phyloP scores from a whole-genome alignment of 2,329 filamentous ascomycete genomes.

The Tolypocladium guangdongense region DNA sequence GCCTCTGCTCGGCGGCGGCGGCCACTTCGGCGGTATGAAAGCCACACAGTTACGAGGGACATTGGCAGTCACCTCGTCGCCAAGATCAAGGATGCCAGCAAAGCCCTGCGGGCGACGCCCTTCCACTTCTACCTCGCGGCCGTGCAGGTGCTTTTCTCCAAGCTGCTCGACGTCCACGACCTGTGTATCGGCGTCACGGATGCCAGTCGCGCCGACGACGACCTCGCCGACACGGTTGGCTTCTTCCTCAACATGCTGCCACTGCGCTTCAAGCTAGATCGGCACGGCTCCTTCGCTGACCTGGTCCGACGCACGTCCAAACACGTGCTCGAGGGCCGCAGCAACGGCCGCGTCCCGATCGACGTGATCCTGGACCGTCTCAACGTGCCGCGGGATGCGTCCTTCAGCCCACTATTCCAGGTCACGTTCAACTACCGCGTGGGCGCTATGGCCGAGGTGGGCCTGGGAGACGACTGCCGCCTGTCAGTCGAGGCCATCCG shows the following conservation, averaged over 20 bases:
- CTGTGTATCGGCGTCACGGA: conserved; percentile 35
- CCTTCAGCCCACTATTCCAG: conserved; percentile 34
- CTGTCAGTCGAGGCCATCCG: conserved; percentile 10
- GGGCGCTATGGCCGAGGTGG: conserved; percentile 13
- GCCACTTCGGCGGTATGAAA: not conserved
- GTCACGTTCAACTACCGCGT: conserved; percentile 34
- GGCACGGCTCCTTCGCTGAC: conserved; percentile 10
- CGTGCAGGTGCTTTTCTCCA: conserved; percentile 21
- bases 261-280: conserved; percentile 20
- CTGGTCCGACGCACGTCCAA: conserved; percentile 10
- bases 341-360: conserved; percentile 31
- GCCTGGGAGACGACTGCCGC: conserved; percentile 9
- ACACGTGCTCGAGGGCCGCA: conserved; percentile 17
- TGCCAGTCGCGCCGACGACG: conserved; percentile 10
- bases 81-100: conserved; percentile 7
- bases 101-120: conserved; percentile 8
- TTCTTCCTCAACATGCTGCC: conserved; percentile 33
- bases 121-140: conserved; percentile 38
- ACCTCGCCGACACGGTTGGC: conserved; percentile 24
- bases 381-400: conserved; percentile 24
- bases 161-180: conserved; percentile 18
- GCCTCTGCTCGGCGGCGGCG: not conserved
- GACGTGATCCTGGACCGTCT: conserved; percentile 32
- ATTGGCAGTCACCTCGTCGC: not conserved
- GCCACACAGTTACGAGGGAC: conserved; percentile 2